A percentile compares a stretch with the other conserved stretches of the same genome.
Conservation (phyloP, 371 early-diverging fungal genomes). For the Polyrhizophydium stewartii region DNA sequence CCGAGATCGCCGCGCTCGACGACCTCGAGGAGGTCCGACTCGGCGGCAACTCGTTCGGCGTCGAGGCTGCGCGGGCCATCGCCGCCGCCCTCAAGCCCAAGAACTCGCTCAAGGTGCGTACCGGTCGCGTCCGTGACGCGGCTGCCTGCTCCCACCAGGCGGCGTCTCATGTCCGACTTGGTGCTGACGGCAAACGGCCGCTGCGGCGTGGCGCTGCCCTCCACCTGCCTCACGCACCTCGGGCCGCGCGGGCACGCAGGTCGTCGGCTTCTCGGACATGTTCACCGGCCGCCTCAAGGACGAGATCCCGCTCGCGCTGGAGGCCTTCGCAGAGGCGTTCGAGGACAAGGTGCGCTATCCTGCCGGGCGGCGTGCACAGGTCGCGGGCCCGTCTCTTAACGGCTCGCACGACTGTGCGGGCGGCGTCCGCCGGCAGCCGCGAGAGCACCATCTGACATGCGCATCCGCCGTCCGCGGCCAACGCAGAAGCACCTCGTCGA, state of each 20-base stretch:
- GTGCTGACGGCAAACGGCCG: background rate
- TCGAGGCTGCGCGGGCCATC: slow-evolving; percentile 83
- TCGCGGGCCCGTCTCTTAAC: too few relatives aligned
- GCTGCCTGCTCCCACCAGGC: too few relatives aligned
- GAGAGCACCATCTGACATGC: background rate
- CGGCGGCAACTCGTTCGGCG: slow-evolving; percentile 91
- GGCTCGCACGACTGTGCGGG: too few relatives aligned
- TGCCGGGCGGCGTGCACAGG: too few relatives aligned
- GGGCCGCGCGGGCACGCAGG: too few relatives aligned
- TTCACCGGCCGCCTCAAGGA: slow-evolving; percentile 89
- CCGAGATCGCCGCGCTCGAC: slow-evolving; percentile 57
- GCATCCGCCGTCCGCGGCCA: background rate
- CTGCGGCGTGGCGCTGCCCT: background rate
- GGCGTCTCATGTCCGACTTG: too few relatives aligned
- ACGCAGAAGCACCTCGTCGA: slow-evolving; percentile 58
- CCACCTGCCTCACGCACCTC: background rate
- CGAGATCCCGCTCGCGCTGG: slow-evolving; percentile 83
- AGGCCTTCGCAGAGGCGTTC: slow-evolving; percentile 80
- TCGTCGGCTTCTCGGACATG: slow-evolving; percentile 64
- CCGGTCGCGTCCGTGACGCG: too few relatives aligned
- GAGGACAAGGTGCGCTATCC: slow-evolving; percentile 61
- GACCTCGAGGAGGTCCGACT: slow-evolving; percentile 72
- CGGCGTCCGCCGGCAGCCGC: too few relatives aligned
- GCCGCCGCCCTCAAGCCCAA: slow-evolving; percentile 69
- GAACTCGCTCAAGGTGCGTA: slow-evolving; percentile 65